phyloP scores from a whole-genome alignment of 169 alveolate genomes.

The Plasmodium inui region DNA sequence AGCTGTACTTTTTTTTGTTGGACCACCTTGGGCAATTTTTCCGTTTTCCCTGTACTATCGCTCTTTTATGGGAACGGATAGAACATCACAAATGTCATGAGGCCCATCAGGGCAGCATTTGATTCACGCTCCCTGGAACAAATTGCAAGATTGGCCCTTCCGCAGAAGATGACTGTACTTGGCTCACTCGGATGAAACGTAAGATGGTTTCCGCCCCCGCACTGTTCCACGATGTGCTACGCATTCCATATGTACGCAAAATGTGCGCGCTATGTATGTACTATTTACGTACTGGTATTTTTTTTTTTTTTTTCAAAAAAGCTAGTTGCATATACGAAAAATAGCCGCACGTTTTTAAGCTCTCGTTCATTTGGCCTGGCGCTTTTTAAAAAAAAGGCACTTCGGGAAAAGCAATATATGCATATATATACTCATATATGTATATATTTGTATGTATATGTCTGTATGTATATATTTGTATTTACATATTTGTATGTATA shows the following conservation, averaged over 20 bases:
- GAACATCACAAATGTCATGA: background rate
- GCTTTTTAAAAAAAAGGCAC: background rate
- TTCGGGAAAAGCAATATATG: background rate
- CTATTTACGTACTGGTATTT: background rate
- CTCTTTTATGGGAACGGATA: background rate
- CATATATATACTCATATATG: background rate
- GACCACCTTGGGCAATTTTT: background rate
- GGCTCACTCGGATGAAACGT: background rate
- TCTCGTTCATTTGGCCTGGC: background rate
- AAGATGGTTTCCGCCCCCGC: background rate
- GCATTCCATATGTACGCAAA: background rate
- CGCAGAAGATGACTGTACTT: background rate
- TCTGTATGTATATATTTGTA: no score
- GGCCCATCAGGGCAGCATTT: background rate
- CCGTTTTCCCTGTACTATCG: background rate
- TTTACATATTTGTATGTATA: no score
- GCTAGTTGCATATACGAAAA: slow-evolving; percentile 4
- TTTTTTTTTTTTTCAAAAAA: background rate
- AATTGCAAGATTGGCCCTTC: background rate
- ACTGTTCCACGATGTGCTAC: background rate
- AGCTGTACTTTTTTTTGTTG: background rate
- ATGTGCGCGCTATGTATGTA: background rate
- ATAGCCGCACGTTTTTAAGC: background rate
- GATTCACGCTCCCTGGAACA: background rate
- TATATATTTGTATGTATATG: background rate